Percentiles rank a stretch among this genome's conserved stretches.
phyloP scores from a whole-genome alignment of 352 stramenopile genomes.

The Pythium myriotylum region DNA sequence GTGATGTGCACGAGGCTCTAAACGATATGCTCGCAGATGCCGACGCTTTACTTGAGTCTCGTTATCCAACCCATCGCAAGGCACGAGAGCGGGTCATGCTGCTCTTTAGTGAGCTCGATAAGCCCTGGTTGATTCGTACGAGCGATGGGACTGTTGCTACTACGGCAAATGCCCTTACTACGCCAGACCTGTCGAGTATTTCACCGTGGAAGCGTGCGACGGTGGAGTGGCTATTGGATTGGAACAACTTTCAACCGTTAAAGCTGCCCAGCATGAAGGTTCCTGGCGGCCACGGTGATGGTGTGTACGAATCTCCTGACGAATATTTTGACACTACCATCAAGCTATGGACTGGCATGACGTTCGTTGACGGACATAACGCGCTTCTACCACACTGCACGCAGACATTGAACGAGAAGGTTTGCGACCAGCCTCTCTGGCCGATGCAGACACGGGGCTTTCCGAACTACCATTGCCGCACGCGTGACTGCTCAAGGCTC shows the following conservation, averaged over 20 bases:
- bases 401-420: slow-evolving; percentile 46
- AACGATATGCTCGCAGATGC: slow-evolving; percentile 61
- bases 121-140: slow-evolving; percentile 68
- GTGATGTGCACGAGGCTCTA: slow-evolving; percentile 61
- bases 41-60: slow-evolving; percentile 41
- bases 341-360: slow-evolving; percentile 86
- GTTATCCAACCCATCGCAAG: slow-evolving; percentile 52
- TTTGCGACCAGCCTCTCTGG: slow-evolving; percentile 71
- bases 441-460: slow-evolving; percentile 37
- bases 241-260: slow-evolving; percentile 70
- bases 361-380: slow-evolving; percentile 86
- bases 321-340: slow-evolving; percentile 82
- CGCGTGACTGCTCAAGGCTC: slow-evolving; percentile 44
- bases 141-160: neutral
- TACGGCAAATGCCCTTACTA: neutral
- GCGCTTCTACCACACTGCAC: slow-evolving; percentile 79
- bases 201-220: slow-evolving; percentile 68
- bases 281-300: slow-evolving; percentile 37
- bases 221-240: slow-evolving; percentile 71
- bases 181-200: neutral
- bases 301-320: slow-evolving; percentile 72
- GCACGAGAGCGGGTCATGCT: slow-evolving; percentile 41
- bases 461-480: slow-evolving; percentile 43
- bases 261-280: slow-evolving; percentile 76
- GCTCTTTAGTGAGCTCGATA: slow-evolving; percentile 70